Percentiles rank a stretch among this genome's conserved stretches.
Evolutionary conservation across 2,329 filamentous ascomycete species (phyloP).

Genomic region (Diplodia scrobiculata): DNA sequence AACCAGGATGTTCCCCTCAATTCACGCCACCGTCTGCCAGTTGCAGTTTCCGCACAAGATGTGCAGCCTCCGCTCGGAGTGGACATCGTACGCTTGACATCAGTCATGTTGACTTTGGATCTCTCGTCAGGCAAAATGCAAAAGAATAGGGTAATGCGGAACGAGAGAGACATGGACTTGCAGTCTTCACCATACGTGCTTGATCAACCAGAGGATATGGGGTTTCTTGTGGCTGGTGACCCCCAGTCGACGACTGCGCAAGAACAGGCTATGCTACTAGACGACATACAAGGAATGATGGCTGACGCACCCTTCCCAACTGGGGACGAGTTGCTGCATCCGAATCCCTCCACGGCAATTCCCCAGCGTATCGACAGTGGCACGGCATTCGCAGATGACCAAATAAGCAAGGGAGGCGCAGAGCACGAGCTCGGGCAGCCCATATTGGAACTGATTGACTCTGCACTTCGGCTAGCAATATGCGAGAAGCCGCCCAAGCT

Average conservation of each 20-base stretch:
- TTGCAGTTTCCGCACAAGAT: constrained; percentile 37
- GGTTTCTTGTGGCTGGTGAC: not conserved
- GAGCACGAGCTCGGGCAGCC: constrained; percentile 22
- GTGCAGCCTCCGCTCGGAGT: constrained; percentile 40
- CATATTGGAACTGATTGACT: constrained; percentile 40
- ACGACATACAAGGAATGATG: constrained; percentile 1
- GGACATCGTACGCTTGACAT: constrained; percentile 35
- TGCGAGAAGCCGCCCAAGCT: constrained; percentile 35
- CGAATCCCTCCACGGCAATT: not conserved
- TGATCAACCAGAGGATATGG: not conserved
- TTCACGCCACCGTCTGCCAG: constrained; percentile 34
- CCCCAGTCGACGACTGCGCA: not conserved
- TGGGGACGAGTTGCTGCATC: not conserved
- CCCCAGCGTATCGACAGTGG: constrained; percentile 21
- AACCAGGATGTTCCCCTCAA: constrained; percentile 25
- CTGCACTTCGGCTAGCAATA: constrained; percentile 44
- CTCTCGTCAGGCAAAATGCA: constrained; percentile 23
- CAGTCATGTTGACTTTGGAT: constrained; percentile 37
- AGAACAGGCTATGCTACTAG: constrained; percentile 9
- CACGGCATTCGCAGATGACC: constrained; percentile 12
- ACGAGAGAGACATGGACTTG: not conserved
- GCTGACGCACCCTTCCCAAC: constrained; percentile 6
- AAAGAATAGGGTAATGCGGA: not conserved
- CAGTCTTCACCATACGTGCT: not conserved
- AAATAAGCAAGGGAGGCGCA: constrained; percentile 5